Base-by-base conservation (phyloP, 2,329 filamentous ascomycete species). In the Nothomitra cinnamomea region DNA sequence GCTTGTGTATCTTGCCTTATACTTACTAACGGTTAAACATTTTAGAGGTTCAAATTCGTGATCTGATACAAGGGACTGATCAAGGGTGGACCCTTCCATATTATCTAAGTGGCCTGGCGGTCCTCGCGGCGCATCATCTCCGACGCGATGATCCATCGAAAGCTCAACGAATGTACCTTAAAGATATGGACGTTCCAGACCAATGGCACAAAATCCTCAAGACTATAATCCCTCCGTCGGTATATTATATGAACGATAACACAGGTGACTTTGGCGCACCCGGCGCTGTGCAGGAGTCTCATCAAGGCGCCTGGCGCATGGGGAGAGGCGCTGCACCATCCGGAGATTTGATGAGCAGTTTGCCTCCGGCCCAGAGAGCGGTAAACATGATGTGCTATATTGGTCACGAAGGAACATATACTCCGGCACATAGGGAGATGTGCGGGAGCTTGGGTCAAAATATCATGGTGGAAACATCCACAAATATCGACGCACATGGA, bases 351-450 rank as follows among this genome's bases (percentile, higher is more conserved):
- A 98, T 98, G 92, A 94, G 88, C 64, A 89, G 85, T 61, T 74
- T 98, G 3, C 87, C 88, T 0, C 70, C 76, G 43, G 79, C 83
- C 42, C 95, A 95, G 87, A 83, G 88, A 50, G 92, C 92, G 0
- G 82, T 95, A 63, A 98, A 98, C 58, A 74, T 98, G 60, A 95
- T 95, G 92, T 96, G 90, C 65, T 98, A 98, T 62, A 83, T 96
- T 61, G 92, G 92, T 0, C 90, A 96, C 61, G 92, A 98, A 70
- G 92, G 92, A 4, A 98, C 92, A 1, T 96, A 90, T 63, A 98
- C 92, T 0, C 90, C 92, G 8, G 82, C 89, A 0, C 92, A 98
- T 68, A 80, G 87, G 59, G 92, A 98, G 66, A 98, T 98, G 92
- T 98, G 92, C 66, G 92, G 87, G 12, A 94, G 85, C 36, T 70